Evolutionary conservation across 139 green algal species (phyloP).

Genomic region (Ettlia oleoabundans): DNA sequence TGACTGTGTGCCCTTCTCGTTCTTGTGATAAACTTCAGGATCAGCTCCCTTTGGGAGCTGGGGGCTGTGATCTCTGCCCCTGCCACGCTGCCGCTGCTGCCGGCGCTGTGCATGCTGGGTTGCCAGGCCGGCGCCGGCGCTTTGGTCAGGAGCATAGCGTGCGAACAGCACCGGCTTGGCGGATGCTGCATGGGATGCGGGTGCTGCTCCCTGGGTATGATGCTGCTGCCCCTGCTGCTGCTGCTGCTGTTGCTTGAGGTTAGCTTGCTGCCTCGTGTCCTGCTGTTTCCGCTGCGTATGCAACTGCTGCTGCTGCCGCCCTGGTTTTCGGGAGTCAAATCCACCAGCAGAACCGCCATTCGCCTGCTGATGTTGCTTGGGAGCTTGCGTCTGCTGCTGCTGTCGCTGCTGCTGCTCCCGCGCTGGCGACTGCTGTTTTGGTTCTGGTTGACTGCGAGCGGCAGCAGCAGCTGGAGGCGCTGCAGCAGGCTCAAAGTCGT

Average conservation of each 20-base stretch:
- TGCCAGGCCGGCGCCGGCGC: not conserved
- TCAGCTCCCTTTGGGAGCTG: not conserved
- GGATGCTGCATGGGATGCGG: not conserved
- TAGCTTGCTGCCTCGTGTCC: not conserved
- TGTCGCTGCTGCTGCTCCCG: not conserved
- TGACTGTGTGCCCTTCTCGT: not conserved
- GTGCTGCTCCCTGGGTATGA: not conserved
- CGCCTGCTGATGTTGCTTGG: not conserved
- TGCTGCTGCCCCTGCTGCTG: conserved; percentile 2
- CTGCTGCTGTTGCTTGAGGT: not conserved
- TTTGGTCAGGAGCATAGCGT: not conserved
- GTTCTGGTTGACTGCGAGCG: not conserved
- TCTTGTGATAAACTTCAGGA: too few species aligned
- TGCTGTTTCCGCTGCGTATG: not conserved
- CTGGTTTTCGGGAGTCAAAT: too few species aligned
- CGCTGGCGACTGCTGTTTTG: not conserved
- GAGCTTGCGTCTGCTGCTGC: not conserved
- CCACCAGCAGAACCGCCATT: not conserved
- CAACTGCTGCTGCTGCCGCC: not conserved
- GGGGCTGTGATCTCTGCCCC: not conserved
- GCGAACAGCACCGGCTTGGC: not conserved
- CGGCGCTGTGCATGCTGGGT: conserved; percentile 9
- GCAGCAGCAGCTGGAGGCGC: not conserved
- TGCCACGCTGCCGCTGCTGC: conserved; percentile 15
- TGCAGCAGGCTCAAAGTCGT: not conserved